Percentiles rank a stretch among this genome's conserved stretches.
phyloP scores from a whole-genome alignment of 2,329 filamentous ascomycete species.

The Exophiala viscosa region DNA sequence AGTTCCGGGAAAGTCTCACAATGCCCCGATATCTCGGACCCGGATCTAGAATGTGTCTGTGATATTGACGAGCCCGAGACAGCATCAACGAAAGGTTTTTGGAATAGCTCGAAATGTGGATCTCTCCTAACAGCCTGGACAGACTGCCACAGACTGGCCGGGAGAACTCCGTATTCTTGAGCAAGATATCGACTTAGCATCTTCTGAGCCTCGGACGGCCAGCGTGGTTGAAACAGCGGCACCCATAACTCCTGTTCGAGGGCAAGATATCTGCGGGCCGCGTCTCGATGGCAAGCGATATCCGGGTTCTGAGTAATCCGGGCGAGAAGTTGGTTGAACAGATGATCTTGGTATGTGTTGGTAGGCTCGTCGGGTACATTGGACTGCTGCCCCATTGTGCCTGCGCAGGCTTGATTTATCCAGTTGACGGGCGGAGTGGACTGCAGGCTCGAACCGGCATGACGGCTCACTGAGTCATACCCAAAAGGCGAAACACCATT shows the following conservation, averaged over 20 bases:
- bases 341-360: background rate
- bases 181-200: slow-evolving; percentile 5
- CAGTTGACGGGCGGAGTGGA: no score
- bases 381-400: background rate
- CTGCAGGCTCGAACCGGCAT: no score
- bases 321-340: background rate
- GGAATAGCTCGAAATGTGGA: slow-evolving; percentile 4
- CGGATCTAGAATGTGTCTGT: background rate
- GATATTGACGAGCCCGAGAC: background rate
- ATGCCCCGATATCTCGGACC: background rate
- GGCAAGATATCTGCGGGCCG: slow-evolving; percentile 10
- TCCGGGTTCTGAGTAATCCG: slow-evolving; percentile 4
- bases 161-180: slow-evolving; percentile 7
- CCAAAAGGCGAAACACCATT: no score
- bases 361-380: background rate
- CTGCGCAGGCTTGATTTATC: no score
- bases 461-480: no score
- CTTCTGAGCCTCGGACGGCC: slow-evolving; percentile 2
- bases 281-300: background rate
- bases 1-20: background rate
- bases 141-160: slow-evolving; percentile 9
- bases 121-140: slow-evolving; percentile 5
- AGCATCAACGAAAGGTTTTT: slow-evolving; percentile 2
- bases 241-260: slow-evolving; percentile 4
- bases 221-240: slow-evolving; percentile 7